A percentile compares a stretch with the other conserved stretches of the same genome.
These are phyloP conservation scores for Gonium pectorale DNA, from an alignment of 139 green algal genomes.

Conservation along the genomic window DNA sequence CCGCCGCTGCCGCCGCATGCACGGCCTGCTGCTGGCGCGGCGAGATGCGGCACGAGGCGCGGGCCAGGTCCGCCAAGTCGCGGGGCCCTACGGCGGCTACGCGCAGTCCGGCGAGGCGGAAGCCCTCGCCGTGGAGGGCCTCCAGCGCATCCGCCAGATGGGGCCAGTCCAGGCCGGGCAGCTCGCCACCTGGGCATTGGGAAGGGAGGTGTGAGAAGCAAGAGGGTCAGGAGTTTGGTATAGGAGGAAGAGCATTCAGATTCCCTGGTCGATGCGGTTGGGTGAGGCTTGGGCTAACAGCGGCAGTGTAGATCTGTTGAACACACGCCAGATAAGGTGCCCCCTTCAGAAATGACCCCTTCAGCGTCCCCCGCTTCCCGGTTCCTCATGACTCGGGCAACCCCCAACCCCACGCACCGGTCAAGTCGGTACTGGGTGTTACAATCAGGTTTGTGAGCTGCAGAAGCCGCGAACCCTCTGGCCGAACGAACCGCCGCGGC, in stretches of 20 bases:
- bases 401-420: too few relatives aligned
- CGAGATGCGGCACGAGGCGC: slow-evolving; percentile 11
- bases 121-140: slow-evolving; percentile 32
- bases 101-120: slow-evolving; percentile 18
- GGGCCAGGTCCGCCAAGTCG: slow-evolving; percentile 9
- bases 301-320: background rate
- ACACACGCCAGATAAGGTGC: too few relatives aligned
- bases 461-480: slow-evolving; percentile 29
- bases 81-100: background rate
- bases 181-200: background rate
- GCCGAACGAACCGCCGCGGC: slow-evolving; percentile 18
- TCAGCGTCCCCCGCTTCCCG: too few relatives aligned
- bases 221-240: too few relatives aligned
- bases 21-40: slow-evolving; percentile 11
- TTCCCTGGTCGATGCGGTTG: too few relatives aligned
- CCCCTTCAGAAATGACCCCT: too few relatives aligned
- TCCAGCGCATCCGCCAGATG: slow-evolving; percentile 32
- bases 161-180: slow-evolving; percentile 24
- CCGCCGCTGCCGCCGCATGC: slow-evolving; percentile 8
- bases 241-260: background rate
- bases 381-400: too few relatives aligned
- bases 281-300: too few relatives aligned
- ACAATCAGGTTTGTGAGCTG: slow-evolving; percentile 42
- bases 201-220: too few relatives aligned
- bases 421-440: background rate